phyloP scores from a whole-genome alignment of 139 green algal species.

The Chlorella sp. region DNA sequence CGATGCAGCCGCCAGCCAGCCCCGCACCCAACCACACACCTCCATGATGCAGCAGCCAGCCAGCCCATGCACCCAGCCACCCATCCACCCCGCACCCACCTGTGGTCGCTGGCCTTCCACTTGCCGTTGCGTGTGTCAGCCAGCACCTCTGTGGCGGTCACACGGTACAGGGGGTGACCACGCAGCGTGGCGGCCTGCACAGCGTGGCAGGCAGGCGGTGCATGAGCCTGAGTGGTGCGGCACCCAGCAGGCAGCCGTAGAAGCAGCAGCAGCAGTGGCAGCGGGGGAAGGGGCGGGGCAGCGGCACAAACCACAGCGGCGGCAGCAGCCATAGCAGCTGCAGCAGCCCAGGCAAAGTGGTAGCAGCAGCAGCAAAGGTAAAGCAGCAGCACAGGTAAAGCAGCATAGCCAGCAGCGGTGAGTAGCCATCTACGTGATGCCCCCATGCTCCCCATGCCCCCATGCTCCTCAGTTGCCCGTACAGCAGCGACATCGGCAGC shows the following conservation, averaged over 20 bases:
- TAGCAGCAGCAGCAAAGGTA: not conserved
- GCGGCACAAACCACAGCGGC: too few species aligned
- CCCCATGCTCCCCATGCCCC: too few species aligned
- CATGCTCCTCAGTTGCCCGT: too few species aligned
- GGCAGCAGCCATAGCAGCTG: too few species aligned
- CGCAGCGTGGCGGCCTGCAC: constrained; percentile 57
- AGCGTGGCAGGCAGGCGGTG: not conserved
- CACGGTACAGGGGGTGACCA: constrained; percentile 60
- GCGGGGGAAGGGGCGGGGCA: not conserved
- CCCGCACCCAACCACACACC: not conserved
- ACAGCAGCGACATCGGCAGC: too few species aligned
- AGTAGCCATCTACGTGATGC: too few species aligned
- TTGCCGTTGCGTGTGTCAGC: constrained; percentile 39
- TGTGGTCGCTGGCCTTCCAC: constrained; percentile 30
- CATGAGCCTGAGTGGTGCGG: too few species aligned
- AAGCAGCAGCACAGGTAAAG: not conserved
- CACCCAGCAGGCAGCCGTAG: too few species aligned
- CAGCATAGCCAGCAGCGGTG: too few species aligned
- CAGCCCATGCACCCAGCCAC: not conserved
- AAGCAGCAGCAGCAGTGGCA: not conserved
- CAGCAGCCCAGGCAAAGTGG: not conserved
- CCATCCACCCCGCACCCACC: not conserved
- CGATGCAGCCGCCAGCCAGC: not conserved
- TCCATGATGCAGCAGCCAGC: not conserved
- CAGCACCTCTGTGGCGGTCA: constrained; percentile 64